Percentiles rank a stretch among this genome's conserved stretches.
Conservation (phyloP, 352 stramenopile genomes). For the Phytophthora tentaculata region DNA sequence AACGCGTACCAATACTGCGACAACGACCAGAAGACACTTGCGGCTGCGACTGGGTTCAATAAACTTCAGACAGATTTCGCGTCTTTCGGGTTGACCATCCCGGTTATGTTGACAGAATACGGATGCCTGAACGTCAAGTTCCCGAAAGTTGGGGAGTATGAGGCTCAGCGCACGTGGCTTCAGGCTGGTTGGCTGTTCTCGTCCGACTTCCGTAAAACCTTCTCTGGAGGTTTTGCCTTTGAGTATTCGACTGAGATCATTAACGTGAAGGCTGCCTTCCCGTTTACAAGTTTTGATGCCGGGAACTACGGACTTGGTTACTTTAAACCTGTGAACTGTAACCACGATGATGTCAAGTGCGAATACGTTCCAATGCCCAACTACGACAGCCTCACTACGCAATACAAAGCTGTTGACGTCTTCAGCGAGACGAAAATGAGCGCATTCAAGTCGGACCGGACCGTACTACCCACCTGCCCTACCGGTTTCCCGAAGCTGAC, state of each 20-base stretch:
- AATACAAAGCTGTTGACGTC: conserved; percentile 56
- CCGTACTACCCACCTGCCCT: conserved; percentile 37
- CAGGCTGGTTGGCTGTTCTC: conserved; percentile 61
- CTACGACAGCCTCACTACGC: conserved; percentile 59
- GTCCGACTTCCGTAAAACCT: conserved; percentile 54
- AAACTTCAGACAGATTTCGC: conserved; percentile 67
- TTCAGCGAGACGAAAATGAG: conserved; percentile 38
- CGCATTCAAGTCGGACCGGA: conserved; percentile 41
- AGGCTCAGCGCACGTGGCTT: conserved; percentile 60
- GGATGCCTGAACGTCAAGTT: conserved; percentile 79
- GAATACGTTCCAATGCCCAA: conserved; percentile 78
- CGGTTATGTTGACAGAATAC: conserved; percentile 88
- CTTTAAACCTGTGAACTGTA: conserved; percentile 72
- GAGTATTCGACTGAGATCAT: conserved; percentile 87
- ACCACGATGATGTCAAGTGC: conserved; percentile 60
- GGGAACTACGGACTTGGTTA: conserved; percentile 91
- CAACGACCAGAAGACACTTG: conserved; percentile 48
- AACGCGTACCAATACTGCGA: conserved; percentile 89
- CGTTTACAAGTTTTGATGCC: conserved; percentile 73
- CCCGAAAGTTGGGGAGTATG: conserved; percentile 27
- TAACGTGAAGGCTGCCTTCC: conserved; percentile 71
- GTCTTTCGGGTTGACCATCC: conserved; percentile 71
- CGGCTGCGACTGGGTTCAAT: conserved; percentile 55
- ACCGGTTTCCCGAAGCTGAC: conserved; percentile 31
- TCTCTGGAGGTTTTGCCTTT: conserved; percentile 81